phyloP scores from a whole-genome alignment of 176 grass and related monocot species.

The Melocanna baccifera region DNA sequence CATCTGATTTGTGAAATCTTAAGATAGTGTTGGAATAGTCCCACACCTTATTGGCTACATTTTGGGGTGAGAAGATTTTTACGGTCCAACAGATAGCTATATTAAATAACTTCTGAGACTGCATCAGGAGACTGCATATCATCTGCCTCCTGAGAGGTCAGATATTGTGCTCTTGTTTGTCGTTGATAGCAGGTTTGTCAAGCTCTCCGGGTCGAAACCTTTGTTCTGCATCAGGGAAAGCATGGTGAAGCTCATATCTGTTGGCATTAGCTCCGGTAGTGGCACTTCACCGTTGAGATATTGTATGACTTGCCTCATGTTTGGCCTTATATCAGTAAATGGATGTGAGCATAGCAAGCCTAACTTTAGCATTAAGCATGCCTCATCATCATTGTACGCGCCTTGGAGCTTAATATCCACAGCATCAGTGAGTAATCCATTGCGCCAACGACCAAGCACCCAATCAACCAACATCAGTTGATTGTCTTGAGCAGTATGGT shows the following conservation, averaged over 20 bases:
- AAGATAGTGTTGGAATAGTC: no score
- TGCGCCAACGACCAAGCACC: neutral
- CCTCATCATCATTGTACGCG: neutral
- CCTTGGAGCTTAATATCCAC: conserved; percentile 22
- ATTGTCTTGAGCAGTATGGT: neutral
- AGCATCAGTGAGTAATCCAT: neutral
- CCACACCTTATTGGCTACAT: no score
- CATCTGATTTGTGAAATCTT: no score
- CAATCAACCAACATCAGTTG: neutral
- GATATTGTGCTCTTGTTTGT: neutral
- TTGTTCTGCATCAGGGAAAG: neutral
- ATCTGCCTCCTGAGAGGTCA: neutral
- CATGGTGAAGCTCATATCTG: neutral
- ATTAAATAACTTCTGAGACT: no score
- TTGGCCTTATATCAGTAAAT: neutral
- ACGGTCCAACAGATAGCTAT: no score
- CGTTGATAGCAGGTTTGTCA: neutral
- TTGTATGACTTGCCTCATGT: neutral
- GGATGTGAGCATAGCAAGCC: neutral
- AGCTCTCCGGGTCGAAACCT: neutral
- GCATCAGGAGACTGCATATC: no score
- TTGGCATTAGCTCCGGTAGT: neutral
- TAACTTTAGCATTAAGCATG: neutral
- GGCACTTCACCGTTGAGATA: neutral
- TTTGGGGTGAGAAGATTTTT: no score